Conservation (phyloP, 2,329 filamentous ascomycete species). For the Fusarium austroafricanum region DNA sequence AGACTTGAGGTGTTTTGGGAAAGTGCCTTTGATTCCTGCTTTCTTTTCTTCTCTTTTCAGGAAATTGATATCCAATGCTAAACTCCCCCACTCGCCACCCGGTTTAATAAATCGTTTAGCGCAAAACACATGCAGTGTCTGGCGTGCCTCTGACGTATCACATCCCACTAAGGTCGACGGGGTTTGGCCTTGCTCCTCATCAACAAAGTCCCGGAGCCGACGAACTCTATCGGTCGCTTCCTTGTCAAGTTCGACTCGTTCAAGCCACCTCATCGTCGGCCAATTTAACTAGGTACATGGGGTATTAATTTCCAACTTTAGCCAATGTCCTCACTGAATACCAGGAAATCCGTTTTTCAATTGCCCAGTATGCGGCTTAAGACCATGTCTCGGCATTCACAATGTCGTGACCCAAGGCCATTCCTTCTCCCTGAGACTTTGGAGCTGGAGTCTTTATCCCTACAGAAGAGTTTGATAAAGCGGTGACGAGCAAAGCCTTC, state of each 20-base stretch:
- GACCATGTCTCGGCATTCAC: constrained; percentile 13
- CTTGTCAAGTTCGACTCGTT: too few species aligned
- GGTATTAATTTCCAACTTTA: too few species aligned
- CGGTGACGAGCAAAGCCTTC: constrained; percentile 1
- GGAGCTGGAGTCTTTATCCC: constrained; percentile 6
- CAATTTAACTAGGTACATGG: too few species aligned
- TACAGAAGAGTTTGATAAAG: neutral
- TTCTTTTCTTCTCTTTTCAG: too few species aligned
- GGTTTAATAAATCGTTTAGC: neutral
- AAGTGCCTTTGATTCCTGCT: too few species aligned
- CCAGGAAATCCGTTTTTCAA: too few species aligned
- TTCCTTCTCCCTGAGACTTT: constrained; percentile 1
- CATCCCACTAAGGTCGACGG: constrained; percentile 24
- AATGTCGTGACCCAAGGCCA: constrained; percentile 1
- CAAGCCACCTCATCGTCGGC: too few species aligned
- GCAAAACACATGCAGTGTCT: neutral
- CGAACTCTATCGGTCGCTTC: too few species aligned
- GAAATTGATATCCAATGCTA: too few species aligned
- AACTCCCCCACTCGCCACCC: neutral
- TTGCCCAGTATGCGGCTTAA: neutral
- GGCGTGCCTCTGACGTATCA: constrained; percentile 31
- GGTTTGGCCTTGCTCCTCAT: neutral
- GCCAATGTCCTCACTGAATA: too few species aligned
- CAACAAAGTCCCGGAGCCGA: too few species aligned
- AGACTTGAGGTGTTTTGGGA: too few species aligned